A percentile compares a stretch with the other conserved stretches of the same genome.
Conservation (phyloP, 495 filamentous ascomycete species). For the Xylaria venustula region DNA sequence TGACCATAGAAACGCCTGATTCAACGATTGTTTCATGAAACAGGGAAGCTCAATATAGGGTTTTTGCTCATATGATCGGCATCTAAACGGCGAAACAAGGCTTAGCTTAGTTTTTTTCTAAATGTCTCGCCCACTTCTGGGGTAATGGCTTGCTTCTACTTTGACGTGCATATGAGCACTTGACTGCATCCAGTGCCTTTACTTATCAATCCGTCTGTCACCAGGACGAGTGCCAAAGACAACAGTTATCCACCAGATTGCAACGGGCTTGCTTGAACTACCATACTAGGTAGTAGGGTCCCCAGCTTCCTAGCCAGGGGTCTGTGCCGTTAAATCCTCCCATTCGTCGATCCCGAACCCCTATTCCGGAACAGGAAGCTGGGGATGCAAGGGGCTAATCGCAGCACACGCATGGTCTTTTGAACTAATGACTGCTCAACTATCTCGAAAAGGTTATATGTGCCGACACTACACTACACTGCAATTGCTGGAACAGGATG, state of each 20-base stretch:
- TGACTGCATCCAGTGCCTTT: neutral
- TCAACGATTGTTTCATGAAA: conserved; percentile 4
- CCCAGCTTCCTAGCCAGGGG: neutral
- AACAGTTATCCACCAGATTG: neutral
- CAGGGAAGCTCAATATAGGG: neutral
- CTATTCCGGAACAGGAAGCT: conserved; percentile 32
- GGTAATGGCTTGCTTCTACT: neutral
- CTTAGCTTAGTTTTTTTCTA: neutral
- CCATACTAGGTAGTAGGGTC: neutral
- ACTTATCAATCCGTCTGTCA: conserved; percentile 2
- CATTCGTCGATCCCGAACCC: conserved; percentile 12
- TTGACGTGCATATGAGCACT: conserved; percentile 11
- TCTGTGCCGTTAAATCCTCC: conserved; percentile 3
- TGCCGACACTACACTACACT: neutral
- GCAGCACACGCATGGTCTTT: conserved; percentile 1
- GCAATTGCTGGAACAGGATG: conserved; percentile 2
- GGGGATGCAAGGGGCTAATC: conserved; percentile 21
- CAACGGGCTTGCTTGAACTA: neutral
- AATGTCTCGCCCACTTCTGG: neutral
- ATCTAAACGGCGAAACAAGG: neutral
- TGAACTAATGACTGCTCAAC: neutral
- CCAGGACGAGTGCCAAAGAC: neutral
- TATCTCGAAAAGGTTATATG: neutral
- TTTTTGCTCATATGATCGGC: conserved; percentile 8
- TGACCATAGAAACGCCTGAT: neutral